Percentiles rank a stretch among this genome's conserved stretches.
phyloP scores from a whole-genome alignment of 192 early-diverging fungal genomes.

The Backusella liffmaniae region DNA sequence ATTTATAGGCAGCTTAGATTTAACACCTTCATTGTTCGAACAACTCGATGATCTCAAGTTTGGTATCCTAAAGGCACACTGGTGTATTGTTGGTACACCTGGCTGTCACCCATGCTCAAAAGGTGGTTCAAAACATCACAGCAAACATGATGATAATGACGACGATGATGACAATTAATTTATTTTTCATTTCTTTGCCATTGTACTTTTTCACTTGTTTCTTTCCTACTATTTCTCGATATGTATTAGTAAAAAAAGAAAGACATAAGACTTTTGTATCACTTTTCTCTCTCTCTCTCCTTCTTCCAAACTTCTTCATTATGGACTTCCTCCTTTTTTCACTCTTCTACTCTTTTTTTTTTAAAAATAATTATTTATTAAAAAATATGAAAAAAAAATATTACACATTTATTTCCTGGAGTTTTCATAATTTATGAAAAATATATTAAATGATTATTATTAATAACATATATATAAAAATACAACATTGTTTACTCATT shows the following conservation, averaged over 20 bases:
- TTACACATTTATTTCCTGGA: background rate
- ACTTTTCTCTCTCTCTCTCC: background rate
- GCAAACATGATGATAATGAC: background rate
- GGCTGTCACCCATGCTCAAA: background rate
- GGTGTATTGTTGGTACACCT: slow-evolving; percentile 12
- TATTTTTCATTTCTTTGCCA: background rate
- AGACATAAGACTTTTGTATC: slow-evolving; percentile 10
- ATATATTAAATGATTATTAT: background rate
- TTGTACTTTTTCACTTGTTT: background rate
- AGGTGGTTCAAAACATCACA: background rate
- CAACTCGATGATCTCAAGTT: background rate
- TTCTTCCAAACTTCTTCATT: background rate
- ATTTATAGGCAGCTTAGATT: slow-evolving; percentile 17
- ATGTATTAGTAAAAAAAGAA: background rate
- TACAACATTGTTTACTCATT: background rate
- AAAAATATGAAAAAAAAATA: background rate
- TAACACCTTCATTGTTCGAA: slow-evolving; percentile 16
- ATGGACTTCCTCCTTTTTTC: background rate
- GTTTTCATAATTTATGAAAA: background rate
- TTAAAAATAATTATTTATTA: background rate
- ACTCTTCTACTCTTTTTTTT: background rate
- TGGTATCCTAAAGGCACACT: slow-evolving; percentile 11
- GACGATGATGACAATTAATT: background rate
- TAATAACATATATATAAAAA: background rate
- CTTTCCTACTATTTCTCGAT: background rate